Conservation (phyloP, 2,329 filamentous ascomycete species). For the Cryphonectria japonica region DNA sequence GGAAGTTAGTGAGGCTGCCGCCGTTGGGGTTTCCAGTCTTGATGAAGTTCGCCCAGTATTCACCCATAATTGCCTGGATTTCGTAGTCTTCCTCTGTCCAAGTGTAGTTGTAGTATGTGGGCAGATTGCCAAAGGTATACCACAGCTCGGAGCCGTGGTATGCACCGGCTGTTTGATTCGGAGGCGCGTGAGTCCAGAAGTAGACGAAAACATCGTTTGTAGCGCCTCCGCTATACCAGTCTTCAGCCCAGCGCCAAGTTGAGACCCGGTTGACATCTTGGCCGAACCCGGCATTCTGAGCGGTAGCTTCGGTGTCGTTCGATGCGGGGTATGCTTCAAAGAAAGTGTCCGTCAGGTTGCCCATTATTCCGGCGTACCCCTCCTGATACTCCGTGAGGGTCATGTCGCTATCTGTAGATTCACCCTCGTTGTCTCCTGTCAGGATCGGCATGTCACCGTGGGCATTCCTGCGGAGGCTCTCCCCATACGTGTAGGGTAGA, state of each 20-base stretch:
- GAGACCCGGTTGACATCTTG: constrained; percentile 30
- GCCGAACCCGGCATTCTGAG: background rate
- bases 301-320: background rate
- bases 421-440: constrained; percentile 7
- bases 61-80: constrained; percentile 32
- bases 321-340: constrained; percentile 25
- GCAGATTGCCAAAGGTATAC: constrained; percentile 40
- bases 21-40: too few relatives aligned
- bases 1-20: constrained; percentile 8
- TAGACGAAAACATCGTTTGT: constrained; percentile 13
- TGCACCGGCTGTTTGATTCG: too few relatives aligned
- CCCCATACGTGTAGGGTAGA: background rate
- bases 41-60: constrained; percentile 9
- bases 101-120: constrained; percentile 21
- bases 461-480: background rate
- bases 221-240: constrained; percentile 35
- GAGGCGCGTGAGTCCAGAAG: too few relatives aligned
- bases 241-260: constrained; percentile 35
- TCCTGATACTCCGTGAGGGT: constrained; percentile 30
- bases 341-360: constrained; percentile 30
- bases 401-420: constrained; percentile 10
- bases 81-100: background rate
- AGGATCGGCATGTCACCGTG: background rate
- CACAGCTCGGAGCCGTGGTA: constrained; percentile 33
- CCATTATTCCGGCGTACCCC: constrained; percentile 34